phyloP scores from a whole-genome alignment of 257 asterid species.

The Solanum tarapatanum region DNA sequence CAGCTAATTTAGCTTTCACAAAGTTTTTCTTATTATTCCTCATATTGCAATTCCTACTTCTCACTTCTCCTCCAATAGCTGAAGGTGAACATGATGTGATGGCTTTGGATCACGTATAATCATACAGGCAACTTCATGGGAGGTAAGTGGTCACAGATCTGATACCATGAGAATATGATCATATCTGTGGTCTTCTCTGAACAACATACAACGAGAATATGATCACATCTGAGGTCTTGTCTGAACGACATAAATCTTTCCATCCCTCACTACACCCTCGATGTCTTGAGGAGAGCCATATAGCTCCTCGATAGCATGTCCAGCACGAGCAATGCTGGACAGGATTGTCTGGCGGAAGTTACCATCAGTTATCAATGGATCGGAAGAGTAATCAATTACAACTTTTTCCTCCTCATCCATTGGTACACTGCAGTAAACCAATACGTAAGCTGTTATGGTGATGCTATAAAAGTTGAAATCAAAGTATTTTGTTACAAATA shows the following conservation, averaged over 20 bases:
- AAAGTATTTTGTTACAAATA: background rate
- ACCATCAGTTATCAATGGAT: slow-evolving; percentile 43
- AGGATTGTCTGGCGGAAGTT: slow-evolving; percentile 62
- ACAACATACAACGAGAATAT: background rate
- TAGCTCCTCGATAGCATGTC: slow-evolving; percentile 71
- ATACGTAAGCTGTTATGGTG: background rate
- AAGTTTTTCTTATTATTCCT: background rate
- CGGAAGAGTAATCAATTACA: slow-evolving; percentile 73
- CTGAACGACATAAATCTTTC: slow-evolving; percentile 86
- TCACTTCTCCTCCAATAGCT: background rate
- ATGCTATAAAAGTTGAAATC: background rate
- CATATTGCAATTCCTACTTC: background rate
- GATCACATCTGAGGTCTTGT: slow-evolving; percentile 92
- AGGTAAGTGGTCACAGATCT: background rate
- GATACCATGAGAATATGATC: background rate
- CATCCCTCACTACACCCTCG: slow-evolving; percentile 90
- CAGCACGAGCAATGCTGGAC: slow-evolving; percentile 75
- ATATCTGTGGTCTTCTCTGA: background rate
- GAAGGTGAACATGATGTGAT: background rate
- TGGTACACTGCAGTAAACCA: slow-evolving; percentile 60
- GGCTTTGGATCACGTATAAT: background rate
- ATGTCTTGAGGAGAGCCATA: slow-evolving; percentile 90
- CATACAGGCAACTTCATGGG: background rate
- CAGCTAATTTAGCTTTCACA: background rate
- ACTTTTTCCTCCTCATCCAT: slow-evolving; percentile 91